These are phyloP conservation scores for Alternaria novae-zelandiae DNA, from an alignment of 2,329 filamentous ascomycete genomes.

Conservation along the genomic window DNA sequence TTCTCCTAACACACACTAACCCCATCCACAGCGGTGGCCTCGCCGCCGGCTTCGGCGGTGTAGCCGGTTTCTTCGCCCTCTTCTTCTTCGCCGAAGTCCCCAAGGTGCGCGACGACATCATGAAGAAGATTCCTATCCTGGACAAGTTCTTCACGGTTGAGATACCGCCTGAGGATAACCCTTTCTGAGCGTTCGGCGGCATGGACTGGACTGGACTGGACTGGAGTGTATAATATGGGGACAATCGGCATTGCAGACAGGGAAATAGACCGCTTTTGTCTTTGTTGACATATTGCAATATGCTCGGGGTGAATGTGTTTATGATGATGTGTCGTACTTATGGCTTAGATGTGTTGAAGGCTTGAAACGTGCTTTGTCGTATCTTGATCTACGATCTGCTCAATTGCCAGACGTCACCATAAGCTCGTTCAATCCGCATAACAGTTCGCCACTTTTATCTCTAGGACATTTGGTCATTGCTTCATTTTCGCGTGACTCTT, in stretches of 20 bases:
- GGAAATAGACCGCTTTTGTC: slow-evolving; percentile 1
- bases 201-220: slow-evolving; percentile 1
- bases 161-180: slow-evolving; percentile 69
- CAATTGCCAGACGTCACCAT: not conserved
- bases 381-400: not conserved
- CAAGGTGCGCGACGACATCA: slow-evolving; percentile 66
- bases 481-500: slow-evolving; percentile 35
- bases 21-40: slow-evolving; percentile 45
- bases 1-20: not conserved
- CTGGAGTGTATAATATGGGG: slow-evolving; percentile 11
- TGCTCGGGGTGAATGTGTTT: not conserved
- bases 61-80: slow-evolving; percentile 64
- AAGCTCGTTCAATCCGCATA: rapidly evolving
- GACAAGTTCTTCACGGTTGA: slow-evolving; percentile 63
- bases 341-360: not conserved
- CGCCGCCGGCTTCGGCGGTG: slow-evolving; percentile 62
- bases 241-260: not conserved
- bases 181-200: slow-evolving; percentile 50
- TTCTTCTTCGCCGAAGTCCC: slow-evolving; percentile 71
- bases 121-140: slow-evolving; percentile 65
- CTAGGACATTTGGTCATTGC: slow-evolving; percentile 21
- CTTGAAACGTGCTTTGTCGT: not conserved
- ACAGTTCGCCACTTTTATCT: not conserved
- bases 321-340: not conserved
- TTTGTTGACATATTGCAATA: not conserved